Base-by-base conservation (phyloP, 2,329 filamentous ascomycete species). In the Emydomyces testavorans region DNA sequence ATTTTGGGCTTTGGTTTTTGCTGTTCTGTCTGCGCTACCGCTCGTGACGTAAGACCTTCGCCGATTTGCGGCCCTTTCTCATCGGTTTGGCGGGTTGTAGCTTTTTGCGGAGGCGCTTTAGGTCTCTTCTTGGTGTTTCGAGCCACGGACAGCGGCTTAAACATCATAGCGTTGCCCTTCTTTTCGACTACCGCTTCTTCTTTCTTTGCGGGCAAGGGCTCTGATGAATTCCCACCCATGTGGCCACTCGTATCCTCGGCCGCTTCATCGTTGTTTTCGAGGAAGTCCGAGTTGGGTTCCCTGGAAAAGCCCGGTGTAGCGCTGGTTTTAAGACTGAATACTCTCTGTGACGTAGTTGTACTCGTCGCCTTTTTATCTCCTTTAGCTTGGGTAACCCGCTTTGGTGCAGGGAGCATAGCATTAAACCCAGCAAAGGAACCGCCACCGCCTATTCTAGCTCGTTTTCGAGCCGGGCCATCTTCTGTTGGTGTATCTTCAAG, bases 81-180 rank as follows among this genome's bases (percentile, higher is more conserved):
- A 13, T 52, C 37, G 7, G 55, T 41, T 15, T 51, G 35, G 15
- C 53, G 28, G n/a, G 54, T 8, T 34, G 56, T 50, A 35, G 52
- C 50, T 16, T 51, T 44, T 40, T 58, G 47, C 7, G 56, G 51
- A 2, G 58, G 46, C 20, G 65, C 62, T 31, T 63, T 62, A 49
- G 72, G 69, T 58, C 76, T 81, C 67, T 84, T 87, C 53, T 76
- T 77, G 24, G 80, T 74, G 53, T 83, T 86, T 52, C 85, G 76
- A 13, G 81, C 78, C 11, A 95, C 88, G 1, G 89, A 94, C 31
- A 95, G 71, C 2, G 90, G 90, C 61, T 82, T 84, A 65, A 96
- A 95, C 78, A 87, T 85, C 64, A 89, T 78, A 10, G 87, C 79
- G 57, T 89, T 92, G 16, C 84, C 85, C 58, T 79, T 78, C 57